phyloP scores from a whole-genome alignment of 148 eudicot species.

The Nyssa sinensis region DNA sequence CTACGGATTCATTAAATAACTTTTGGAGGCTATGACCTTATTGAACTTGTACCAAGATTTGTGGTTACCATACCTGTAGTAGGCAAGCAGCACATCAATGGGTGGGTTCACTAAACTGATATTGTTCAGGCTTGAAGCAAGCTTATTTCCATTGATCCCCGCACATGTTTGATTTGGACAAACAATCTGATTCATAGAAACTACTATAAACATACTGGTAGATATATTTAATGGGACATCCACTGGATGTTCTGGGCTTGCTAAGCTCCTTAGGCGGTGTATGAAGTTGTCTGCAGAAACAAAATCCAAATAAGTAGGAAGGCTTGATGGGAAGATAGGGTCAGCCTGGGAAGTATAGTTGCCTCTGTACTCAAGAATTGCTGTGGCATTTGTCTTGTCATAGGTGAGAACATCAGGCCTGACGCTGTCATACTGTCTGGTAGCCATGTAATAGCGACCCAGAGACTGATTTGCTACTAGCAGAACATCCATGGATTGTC shows the following conservation, averaged over 20 bases:
- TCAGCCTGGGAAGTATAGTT: too few species aligned
- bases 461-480: too few species aligned
- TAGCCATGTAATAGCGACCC: too few species aligned
- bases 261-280: constrained; percentile 4
- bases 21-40: too few species aligned
- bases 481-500: too few species aligned
- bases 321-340: background rate
- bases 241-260: background rate
- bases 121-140: constrained; percentile 14
- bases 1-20: too few species aligned
- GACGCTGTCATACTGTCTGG: too few species aligned
- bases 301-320: constrained; percentile 5
- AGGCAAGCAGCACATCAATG: constrained; percentile 6
- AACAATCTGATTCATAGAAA: constrained; percentile 3
- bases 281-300: background rate
- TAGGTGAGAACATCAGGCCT: background rate
- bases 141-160: background rate
- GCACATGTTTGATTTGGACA: background rate
- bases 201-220: too few species aligned
- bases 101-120: constrained; percentile 11
- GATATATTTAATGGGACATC: constrained; percentile 6
- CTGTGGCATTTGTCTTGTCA: constrained; percentile 12
- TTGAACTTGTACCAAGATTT: too few species aligned
- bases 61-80: constrained; percentile 6
- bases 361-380: too few species aligned